These are phyloP conservation scores for Chrysosphaeria jannelii DNA, from an alignment of 2,329 filamentous ascomycete genomes.

Conservation along the genomic window DNA sequence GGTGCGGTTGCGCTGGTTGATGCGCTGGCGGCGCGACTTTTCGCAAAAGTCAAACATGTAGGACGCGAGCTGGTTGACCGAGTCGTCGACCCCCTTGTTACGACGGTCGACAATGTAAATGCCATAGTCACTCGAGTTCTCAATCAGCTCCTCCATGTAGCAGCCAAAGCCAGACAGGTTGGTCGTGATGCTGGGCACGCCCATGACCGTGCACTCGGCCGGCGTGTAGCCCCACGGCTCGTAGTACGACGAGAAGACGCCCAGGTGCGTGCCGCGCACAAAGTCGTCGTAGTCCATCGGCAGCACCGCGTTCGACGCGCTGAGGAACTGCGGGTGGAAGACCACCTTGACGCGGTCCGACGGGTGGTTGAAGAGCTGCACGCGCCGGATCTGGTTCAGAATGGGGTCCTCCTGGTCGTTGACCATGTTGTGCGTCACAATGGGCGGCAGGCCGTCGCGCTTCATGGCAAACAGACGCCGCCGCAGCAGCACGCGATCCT, in stretches of 20 bases:
- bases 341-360: constrained; percentile 88
- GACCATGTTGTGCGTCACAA: constrained; percentile 96
- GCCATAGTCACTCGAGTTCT: constrained; percentile 91
- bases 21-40: constrained; percentile 86
- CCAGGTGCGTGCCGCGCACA: constrained; percentile 82
- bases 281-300: constrained; percentile 97
- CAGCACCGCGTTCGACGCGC: constrained; percentile 79
- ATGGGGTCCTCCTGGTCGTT: constrained; percentile 86
- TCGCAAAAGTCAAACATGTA: constrained; percentile 83
- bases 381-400: constrained; percentile 79
- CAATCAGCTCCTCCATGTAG: constrained; percentile 98
- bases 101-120: constrained; percentile 97
- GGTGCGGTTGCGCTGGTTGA: constrained; percentile 94
- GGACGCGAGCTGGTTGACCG: constrained; percentile 74
- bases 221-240: constrained; percentile 98
- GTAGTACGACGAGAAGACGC: constrained; percentile 92
- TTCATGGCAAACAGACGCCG: constrained; percentile 93
- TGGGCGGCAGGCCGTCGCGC: constrained; percentile 61
- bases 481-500: constrained; percentile 77
- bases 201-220: constrained; percentile 96
- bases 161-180: constrained; percentile 95
- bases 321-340: constrained; percentile 95
- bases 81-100: constrained; percentile 87
- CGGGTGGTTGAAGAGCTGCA: constrained; percentile 90
- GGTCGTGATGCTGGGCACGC: constrained; percentile 90